These are phyloP conservation scores for Chlorociboria aeruginascens DNA, from an alignment of 495 filamentous ascomycete genomes.

Conservation along the genomic window DNA sequence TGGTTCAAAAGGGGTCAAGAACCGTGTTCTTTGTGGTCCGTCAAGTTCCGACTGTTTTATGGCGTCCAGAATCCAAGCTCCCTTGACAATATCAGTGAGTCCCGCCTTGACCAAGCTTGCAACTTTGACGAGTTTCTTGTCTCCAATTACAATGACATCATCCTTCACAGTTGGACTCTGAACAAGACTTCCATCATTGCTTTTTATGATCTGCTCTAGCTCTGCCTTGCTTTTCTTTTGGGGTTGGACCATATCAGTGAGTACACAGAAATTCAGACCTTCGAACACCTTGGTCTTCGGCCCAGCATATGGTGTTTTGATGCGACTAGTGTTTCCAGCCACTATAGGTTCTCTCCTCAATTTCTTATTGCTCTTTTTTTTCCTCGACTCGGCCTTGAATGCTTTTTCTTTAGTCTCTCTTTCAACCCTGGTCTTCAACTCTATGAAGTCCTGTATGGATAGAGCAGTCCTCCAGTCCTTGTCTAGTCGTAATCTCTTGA, in stretches of 20 bases:
- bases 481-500: conserved; percentile 70
- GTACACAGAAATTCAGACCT: conserved; percentile 64
- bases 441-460: conserved; percentile 62
- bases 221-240: conserved; percentile 64
- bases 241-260: conserved; percentile 30
- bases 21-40: conserved; percentile 33
- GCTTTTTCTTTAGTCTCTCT: conserved; percentile 58
- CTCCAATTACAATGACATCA: conserved; percentile 61
- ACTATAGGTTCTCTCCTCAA: conserved; percentile 59
- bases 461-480: conserved; percentile 75
- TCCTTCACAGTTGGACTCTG: conserved; percentile 54
- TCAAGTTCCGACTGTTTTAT: conserved; percentile 54
- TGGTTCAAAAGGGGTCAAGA: conserved; percentile 59
- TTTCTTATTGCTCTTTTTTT: conserved; percentile 49
- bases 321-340: conserved; percentile 48
- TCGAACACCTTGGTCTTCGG: conserved; percentile 54
- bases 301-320: conserved; percentile 38
- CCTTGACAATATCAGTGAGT: conserved; percentile 57
- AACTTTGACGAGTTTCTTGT: conserved; percentile 77
- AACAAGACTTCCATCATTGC: conserved; percentile 72
- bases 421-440: conserved; percentile 60
- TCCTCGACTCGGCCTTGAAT: conserved; percentile 70
- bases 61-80: conserved; percentile 70
- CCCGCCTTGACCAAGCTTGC: conserved; percentile 65
- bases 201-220: conserved; percentile 78